Evolutionary conservation across 2,329 filamentous ascomycete species (phyloP).

Genomic region (Neofusicoccum umdonicola): DNA sequence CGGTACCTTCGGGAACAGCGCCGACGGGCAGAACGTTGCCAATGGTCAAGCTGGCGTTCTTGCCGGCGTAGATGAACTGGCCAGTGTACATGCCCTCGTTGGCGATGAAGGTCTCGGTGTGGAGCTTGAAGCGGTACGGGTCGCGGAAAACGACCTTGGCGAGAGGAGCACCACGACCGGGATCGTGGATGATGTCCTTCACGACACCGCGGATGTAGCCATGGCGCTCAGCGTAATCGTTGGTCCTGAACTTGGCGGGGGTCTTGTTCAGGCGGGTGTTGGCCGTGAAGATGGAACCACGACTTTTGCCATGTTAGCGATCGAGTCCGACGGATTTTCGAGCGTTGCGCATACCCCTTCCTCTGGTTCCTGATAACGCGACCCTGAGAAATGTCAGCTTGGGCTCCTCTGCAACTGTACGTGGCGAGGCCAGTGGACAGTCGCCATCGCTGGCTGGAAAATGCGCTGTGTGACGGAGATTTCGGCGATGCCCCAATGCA

Average conservation of each 20-base stretch:
- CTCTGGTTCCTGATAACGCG: conserved; percentile 76
- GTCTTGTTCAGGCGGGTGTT: conserved; percentile 77
- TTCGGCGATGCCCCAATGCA: background rate
- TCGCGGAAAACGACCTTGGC: conserved; percentile 96
- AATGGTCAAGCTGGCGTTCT: conserved; percentile 95
- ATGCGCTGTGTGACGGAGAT: background rate
- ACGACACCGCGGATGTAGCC: conserved; percentile 97
- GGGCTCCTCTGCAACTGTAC: background rate
- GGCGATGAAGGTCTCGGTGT: conserved; percentile 99
- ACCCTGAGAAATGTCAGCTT: conserved; percentile 44
- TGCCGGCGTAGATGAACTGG: conserved; percentile 99
- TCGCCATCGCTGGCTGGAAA: background rate
- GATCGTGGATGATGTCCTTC: conserved; percentile 99
- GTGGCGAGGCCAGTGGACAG: background rate
- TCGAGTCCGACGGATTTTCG: background rate
- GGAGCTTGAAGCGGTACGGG: conserved; percentile 96
- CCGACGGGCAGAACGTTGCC: conserved; percentile 95
- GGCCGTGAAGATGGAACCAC: conserved; percentile 74
- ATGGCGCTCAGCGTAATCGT: conserved; percentile 96
- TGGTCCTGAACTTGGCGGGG: conserved; percentile 90
- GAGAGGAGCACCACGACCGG: conserved; percentile 95
- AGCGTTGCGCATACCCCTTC: conserved; percentile 32
- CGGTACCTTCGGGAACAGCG: conserved; percentile 97
- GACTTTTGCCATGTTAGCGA: conserved; percentile 53
- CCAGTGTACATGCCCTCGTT: conserved; percentile 99